Base-by-base conservation (phyloP, 208 protist species). In the Phytomonas sp. region DNA sequence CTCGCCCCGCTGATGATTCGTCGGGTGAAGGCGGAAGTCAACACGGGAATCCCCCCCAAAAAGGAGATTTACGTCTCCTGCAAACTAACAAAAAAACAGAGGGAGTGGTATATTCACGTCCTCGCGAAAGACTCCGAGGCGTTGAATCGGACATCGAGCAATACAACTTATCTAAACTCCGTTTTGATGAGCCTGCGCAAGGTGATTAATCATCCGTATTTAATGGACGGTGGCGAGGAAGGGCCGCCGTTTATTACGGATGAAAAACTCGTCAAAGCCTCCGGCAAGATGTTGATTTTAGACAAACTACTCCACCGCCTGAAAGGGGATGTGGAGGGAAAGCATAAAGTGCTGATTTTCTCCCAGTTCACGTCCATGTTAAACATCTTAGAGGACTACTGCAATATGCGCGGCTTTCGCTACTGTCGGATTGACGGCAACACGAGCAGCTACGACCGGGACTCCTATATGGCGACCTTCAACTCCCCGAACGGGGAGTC, bases 261-360 rank as follows among this genome's bases (percentile, higher is more conserved):
- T 70, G 92, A 97, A 70, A 92, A 91, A 37, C 72, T 98, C 30
- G 78, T 98, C 34, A 82, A 84, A n/a, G 72, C 79, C 12, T 95
- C 88, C 63, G 97, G 93, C n/a, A 98, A 98, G 80, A 94, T 98
- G 91, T 66, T 93, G 23, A 91, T 98, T 29, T 86, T 98, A 10
- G 95, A 98, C 79, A 97, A 97, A 83, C 83, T 98, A 69, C 86
- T 98, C 29, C 77, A 86, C 60, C 81, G 89, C 16, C 81, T 98
- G 7, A 37, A 56, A 0, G 66, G 66, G 10, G 93, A 94, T 61
- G 77, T 80, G 66, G 80, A 74, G 70, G 90, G 82, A 23, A 78
- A 92, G 30, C 94, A 95, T 67, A 94, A 98, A 64, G 98, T 99
- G 7, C 88, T 99, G 26, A 98, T 99, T 60, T 99, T 99, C 79